These are phyloP conservation scores for Eimeria maxima DNA, from an alignment of 169 alveolate species.

Conservation along the genomic window DNA sequence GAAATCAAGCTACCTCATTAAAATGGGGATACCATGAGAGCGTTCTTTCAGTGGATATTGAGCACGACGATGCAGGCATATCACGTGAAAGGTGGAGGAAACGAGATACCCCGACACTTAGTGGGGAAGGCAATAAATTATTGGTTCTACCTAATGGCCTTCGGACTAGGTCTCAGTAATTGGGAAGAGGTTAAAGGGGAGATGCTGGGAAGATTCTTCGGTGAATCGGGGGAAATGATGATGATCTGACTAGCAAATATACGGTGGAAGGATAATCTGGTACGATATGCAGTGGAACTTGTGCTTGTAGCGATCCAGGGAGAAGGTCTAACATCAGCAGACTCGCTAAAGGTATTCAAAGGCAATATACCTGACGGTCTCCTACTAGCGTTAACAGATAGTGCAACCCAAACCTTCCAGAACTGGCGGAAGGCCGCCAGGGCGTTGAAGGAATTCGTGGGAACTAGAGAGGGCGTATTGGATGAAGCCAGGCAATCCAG, in stretches of 20 bases:
- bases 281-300: not conserved
- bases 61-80: not conserved
- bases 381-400: not conserved
- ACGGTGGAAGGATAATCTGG: not conserved
- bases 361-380: not conserved
- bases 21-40: not conserved
- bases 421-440: not conserved
- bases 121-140: not conserved
- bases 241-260: not conserved
- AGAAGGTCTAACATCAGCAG: not conserved
- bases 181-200: not conserved
- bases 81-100: not conserved
- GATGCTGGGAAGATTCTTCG: not conserved
- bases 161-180: not conserved
- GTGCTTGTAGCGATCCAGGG: not conserved
- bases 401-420: not conserved
- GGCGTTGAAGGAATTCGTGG: not conserved
- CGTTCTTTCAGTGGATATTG: not conserved
- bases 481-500: not conserved
- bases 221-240: not conserved
- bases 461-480: not conserved
- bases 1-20: not conserved
- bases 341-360: not conserved
- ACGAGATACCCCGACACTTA: not conserved
- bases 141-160: not conserved